Evolutionary conservation across 345 rosid species (phyloP).

Genomic region (Eucalyptus cloeziana): DNA sequence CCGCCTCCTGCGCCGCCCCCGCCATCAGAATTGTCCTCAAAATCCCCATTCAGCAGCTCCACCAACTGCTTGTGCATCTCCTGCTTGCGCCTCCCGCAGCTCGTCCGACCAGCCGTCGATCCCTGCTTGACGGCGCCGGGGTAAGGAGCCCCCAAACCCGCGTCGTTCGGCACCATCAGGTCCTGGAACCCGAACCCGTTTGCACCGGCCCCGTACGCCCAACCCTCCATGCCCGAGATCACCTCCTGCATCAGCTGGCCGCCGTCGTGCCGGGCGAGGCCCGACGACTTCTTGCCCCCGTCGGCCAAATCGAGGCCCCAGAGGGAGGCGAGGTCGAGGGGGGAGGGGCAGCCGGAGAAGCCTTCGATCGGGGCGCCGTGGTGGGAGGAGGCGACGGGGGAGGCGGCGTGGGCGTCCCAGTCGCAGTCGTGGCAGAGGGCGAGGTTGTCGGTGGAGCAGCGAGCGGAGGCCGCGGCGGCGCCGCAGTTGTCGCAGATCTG

Average conservation of each 20-base stretch:
- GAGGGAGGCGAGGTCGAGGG: constrained; percentile 4
- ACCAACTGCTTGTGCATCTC: neutral
- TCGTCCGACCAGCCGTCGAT: neutral
- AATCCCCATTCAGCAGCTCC: neutral
- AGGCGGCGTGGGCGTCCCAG: constrained; percentile 10
- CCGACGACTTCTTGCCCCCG: neutral
- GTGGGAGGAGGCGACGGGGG: neutral
- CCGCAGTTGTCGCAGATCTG: constrained; percentile 83
- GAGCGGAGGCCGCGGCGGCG: constrained; percentile 29
- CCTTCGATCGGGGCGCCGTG: constrained; percentile 4
- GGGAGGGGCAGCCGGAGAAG: constrained; percentile 24
- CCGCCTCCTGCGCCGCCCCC: neutral
- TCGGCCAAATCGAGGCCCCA: constrained; percentile 8
- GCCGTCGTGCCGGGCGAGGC: neutral
- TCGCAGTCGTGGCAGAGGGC: constrained; percentile 23
- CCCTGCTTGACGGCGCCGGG: neutral
- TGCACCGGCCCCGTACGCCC: neutral
- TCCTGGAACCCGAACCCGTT: neutral
- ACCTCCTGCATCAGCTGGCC: neutral
- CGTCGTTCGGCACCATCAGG: neutral
- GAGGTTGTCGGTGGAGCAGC: constrained; percentile 13
- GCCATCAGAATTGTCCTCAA: neutral
- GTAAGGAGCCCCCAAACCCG: neutral
- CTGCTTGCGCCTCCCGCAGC: neutral
- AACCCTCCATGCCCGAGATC: neutral